These are phyloP conservation scores for Syzygium oleosum DNA, from an alignment of 345 rosid genomes.

Conservation along the genomic window DNA sequence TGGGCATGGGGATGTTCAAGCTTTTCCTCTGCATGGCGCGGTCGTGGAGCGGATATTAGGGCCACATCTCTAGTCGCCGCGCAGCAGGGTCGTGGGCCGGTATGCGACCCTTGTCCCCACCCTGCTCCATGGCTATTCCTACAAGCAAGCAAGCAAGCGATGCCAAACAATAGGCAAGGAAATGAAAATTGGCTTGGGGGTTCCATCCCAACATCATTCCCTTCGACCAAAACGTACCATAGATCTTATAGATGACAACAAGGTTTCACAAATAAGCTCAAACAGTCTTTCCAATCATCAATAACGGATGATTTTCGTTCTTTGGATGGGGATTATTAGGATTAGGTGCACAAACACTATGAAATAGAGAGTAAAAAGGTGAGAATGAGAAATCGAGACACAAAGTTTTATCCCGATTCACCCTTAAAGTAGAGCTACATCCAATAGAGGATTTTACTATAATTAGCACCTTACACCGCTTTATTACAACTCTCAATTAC, in stretches of 20 bases:
- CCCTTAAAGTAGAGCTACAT: no score
- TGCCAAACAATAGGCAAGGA: not conserved
- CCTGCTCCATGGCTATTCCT: not conserved
- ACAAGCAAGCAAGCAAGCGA: not conserved
- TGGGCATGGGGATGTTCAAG: not conserved
- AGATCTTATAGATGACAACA: not conserved
- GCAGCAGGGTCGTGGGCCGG: not conserved
- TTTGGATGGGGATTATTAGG: not conserved
- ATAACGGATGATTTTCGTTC: not conserved
- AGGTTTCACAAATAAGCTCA: not conserved
- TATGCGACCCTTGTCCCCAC: not conserved
- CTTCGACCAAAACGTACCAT: not conserved
- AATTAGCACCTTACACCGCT: no score
- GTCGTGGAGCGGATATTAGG: not conserved
- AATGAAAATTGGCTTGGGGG: not conserved
- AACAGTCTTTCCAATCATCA: not conserved
- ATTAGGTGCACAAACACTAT: no score
- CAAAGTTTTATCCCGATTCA: no score
- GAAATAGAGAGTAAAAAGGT: no score
- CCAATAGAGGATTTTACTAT: no score
- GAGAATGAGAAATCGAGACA: no score
- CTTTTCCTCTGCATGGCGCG: not conserved
- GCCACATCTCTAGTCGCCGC: not conserved
- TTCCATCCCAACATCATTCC: not conserved
- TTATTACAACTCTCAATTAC: no score